Evolutionary conservation across 805 yeast genomes (phyloP), one percentile per base, ranked within the genome.

Genomic region (Lachancea fermentati): DNA sequence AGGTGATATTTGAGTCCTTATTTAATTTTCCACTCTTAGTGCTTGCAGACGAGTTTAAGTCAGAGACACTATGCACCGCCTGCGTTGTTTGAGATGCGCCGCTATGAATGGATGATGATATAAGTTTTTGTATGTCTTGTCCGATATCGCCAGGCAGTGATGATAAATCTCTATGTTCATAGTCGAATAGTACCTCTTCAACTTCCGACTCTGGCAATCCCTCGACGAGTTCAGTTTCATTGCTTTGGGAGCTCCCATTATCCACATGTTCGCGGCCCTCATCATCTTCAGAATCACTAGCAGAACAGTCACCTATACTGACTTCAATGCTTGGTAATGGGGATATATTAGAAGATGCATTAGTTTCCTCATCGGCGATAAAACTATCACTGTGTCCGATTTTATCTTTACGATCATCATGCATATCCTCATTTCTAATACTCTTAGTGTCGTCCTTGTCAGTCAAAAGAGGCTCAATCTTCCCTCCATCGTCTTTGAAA

Each of bases 171-270:
- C 53, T 54, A 3, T 55, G 49, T 19, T 55, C 62, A 35, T 54
- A 58, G 37, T 59, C 64, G 39, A 59, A 59, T 19, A 59, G 50
- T 26, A 39, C 16, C 25, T 38, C 37, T 5, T 24, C 42, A 26
- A 30, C 37, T 11, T 22, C 34, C 36, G 19, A 4, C 11, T 18
- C 9, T 19, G 12, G 19, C 24, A 18, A 11, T 32, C 35, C n/a
- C 13, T 13, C 6, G 16, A 12, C 11, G 26, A 7, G 26, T 22
- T 11, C 9, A 22, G 26, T 7, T 11, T n/a, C n/a, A n/a, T n/a
- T n/a, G n/a, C n/a, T n/a, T n/a, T n/a, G n/a, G n/a, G n/a, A n/a
- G n/a, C n/a, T 24, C 25, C n/a, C 35, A 32, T 32, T 15, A 11
- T 32, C 35, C 6, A 8, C 31, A 29, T n/a, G 13, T 8, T 13